These are phyloP conservation scores for Talaromyces sp. DNA, from an alignment of 2,329 filamentous ascomycete genomes.

Conservation along the genomic window DNA sequence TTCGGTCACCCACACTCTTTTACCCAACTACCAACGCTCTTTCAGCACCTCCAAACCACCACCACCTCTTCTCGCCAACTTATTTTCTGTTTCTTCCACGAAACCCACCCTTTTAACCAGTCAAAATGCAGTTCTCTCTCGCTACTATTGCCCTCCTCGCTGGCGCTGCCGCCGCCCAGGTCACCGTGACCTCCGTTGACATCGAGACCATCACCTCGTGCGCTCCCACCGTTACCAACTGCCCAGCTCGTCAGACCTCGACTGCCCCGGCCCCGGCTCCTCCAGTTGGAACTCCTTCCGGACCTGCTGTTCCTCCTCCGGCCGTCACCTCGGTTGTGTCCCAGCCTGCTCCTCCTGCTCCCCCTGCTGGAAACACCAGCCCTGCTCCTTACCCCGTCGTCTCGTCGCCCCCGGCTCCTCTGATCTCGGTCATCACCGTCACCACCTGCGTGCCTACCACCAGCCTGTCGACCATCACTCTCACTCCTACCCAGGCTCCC, in stretches of 20 bases:
- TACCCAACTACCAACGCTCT: constrained; percentile 30
- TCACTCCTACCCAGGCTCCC: constrained; percentile 12
- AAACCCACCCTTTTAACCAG: constrained; percentile 12
- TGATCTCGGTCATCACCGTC: constrained; percentile 23
- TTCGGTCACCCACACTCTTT: constrained; percentile 43
- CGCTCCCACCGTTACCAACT: constrained; percentile 58
- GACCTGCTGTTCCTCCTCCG: constrained; percentile 14
- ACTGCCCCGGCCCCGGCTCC: constrained; percentile 7
- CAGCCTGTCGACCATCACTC: constrained; percentile 26
- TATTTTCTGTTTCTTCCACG: constrained; percentile 24
- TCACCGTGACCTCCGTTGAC: constrained; percentile 54
- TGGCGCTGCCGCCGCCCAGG: constrained; percentile 28
- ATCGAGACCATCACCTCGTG: constrained; percentile 61
- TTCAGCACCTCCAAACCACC: constrained; percentile 17
- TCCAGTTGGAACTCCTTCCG: constrained; percentile 2
- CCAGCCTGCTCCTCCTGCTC: constrained; percentile 10
- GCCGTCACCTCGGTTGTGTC: constrained; percentile 20
- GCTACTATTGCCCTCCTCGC: constrained; percentile 37
- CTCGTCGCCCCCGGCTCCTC: constrained; percentile 2
- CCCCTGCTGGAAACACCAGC: constrained; percentile 13
- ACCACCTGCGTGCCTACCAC: constrained; percentile 30
- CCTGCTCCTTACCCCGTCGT: constrained; percentile 8
- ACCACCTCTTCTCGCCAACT: constrained; percentile 18
- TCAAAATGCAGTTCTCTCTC: constrained; percentile 43
- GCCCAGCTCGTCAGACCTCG: constrained; percentile 32